A percentile compares a stretch with the other conserved stretches of the same genome.
These are phyloP conservation scores for Panicum hallii DNA, from an alignment of 202 grass and related monocot genomes.

Conservation along the genomic window DNA sequence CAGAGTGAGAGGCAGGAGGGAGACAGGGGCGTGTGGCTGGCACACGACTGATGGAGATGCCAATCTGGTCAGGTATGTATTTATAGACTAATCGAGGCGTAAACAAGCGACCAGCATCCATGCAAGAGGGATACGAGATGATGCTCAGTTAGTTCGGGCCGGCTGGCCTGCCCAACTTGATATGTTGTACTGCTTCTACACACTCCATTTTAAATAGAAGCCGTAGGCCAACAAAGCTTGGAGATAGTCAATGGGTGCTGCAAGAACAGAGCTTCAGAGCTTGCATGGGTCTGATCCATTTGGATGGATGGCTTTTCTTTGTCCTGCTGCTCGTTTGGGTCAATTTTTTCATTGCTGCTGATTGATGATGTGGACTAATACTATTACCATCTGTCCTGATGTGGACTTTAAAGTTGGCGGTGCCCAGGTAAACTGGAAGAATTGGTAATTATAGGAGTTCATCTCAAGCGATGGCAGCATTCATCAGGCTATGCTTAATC, in stretches of 20 bases:
- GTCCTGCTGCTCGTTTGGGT: background rate
- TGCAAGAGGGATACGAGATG: background rate
- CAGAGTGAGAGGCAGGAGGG: background rate
- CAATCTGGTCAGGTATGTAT: background rate
- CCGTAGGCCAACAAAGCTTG: background rate
- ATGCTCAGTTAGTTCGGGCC: constrained; percentile 17
- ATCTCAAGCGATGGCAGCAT: background rate
- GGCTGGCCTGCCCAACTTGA: background rate
- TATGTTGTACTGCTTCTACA: constrained; percentile 38
- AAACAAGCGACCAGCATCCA: background rate
- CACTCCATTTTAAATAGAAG: constrained; percentile 18
- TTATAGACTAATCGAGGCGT: constrained; percentile 9
- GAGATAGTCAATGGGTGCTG: background rate
- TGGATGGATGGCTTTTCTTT: background rate
- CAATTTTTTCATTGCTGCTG: background rate
- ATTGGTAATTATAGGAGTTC: background rate
- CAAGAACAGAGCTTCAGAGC: background rate
- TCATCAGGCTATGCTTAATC: background rate
- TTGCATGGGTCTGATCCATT: too few species aligned
- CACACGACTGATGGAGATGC: constrained; percentile 15
- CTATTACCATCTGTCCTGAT: background rate
- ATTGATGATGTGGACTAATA: background rate
- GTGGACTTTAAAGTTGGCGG: background rate
- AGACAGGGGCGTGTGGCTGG: background rate
- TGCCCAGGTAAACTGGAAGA: background rate